Evolutionary conservation across 2,329 filamentous ascomycete genomes (phyloP).

Genomic region (Thermothelomyces thermophilus): DNA sequence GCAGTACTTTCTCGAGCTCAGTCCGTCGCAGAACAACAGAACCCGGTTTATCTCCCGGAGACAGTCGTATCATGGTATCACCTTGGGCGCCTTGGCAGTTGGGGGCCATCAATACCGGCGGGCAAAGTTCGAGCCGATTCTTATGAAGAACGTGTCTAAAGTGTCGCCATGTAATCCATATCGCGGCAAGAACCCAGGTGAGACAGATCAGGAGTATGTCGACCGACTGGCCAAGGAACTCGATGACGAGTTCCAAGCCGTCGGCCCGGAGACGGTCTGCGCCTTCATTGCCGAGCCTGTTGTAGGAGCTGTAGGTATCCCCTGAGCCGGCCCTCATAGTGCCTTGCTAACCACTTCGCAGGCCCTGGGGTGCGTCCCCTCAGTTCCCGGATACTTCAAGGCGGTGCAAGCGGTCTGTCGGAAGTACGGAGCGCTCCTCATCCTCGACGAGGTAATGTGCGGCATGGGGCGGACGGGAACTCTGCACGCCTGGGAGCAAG

Average conservation of each 20-base stretch:
- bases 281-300: slow-evolving; percentile 70
- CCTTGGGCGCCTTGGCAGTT: slow-evolving; percentile 58
- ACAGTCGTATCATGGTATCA: slow-evolving; percentile 67
- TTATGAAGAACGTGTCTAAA: slow-evolving; percentile 49
- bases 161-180: slow-evolving; percentile 65
- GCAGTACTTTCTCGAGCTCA: slow-evolving; percentile 56
- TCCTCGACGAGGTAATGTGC: slow-evolving; percentile 62
- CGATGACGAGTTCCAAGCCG: slow-evolving; percentile 56
- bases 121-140: slow-evolving; percentile 55
- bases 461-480: slow-evolving; percentile 57
- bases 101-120: slow-evolving; percentile 57
- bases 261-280: slow-evolving; percentile 60
- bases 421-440: slow-evolving; percentile 47
- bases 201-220: slow-evolving; percentile 55
- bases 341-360: slow-evolving; percentile 13
- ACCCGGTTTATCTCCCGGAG: slow-evolving; percentile 59
- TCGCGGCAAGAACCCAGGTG: slow-evolving; percentile 43
- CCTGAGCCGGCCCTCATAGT: background rate
- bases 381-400: slow-evolving; percentile 48
- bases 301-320: slow-evolving; percentile 56
- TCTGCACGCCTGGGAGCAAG: slow-evolving; percentile 58
- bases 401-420: slow-evolving; percentile 48
- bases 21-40: slow-evolving; percentile 48
- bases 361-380: slow-evolving; percentile 47
- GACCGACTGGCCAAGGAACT: slow-evolving; percentile 55